These are phyloP conservation scores for Astrocystis sublimbata DNA, from an alignment of 495 filamentous ascomycete species.

Conservation along the genomic window DNA sequence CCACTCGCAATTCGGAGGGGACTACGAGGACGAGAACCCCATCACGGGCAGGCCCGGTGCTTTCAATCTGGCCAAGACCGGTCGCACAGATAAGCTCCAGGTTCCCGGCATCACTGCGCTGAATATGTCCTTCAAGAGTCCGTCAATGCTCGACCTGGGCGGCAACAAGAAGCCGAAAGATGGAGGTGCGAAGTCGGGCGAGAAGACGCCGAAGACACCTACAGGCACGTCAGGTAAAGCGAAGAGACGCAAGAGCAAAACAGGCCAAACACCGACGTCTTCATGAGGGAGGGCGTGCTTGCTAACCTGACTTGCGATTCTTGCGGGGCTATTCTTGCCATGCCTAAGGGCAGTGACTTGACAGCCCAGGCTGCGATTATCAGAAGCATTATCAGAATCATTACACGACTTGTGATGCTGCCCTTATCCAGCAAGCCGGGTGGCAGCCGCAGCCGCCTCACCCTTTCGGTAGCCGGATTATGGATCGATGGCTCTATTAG, in stretches of 20 bases:
- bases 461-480: too few relatives aligned
- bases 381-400: too few relatives aligned
- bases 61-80: conserved; percentile 72
- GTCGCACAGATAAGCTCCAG: conserved; percentile 46
- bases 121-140: conserved; percentile 41
- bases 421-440: too few relatives aligned
- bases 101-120: conserved; percentile 29
- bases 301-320: too few relatives aligned
- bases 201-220: conserved; percentile 55
- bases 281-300: too few relatives aligned
- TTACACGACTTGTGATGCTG: too few relatives aligned
- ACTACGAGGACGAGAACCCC: conserved; percentile 91
- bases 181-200: conserved; percentile 26
- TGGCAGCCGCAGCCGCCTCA: too few relatives aligned
- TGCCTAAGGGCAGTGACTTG: too few relatives aligned
- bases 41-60: conserved; percentile 81
- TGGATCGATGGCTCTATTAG: too few relatives aligned
- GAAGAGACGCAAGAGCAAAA: conserved; percentile 61
- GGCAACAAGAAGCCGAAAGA: conserved; percentile 39
- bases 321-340: too few relatives aligned
- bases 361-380: too few relatives aligned
- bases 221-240: conserved; percentile 34
- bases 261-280: conserved; percentile 33
- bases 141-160: conserved; percentile 28
- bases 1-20: conserved; percentile 64